Evolutionary conservation across 768 basidiomycete species (phyloP).

Genomic region (Tephrocybe rancida): DNA sequence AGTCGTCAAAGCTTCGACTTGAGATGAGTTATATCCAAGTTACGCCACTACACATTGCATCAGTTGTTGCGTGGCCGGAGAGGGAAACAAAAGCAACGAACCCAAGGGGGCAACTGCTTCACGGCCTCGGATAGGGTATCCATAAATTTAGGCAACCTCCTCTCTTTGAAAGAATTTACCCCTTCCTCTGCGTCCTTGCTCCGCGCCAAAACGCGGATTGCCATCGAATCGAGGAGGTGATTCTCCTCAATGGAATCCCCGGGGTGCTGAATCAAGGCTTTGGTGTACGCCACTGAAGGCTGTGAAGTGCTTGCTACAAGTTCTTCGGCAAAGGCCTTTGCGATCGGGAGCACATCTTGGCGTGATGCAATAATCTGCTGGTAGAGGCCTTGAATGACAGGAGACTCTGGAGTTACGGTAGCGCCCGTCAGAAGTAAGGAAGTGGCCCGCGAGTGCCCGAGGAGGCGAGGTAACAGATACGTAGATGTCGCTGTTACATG

Average conservation of each 20-base stretch:
- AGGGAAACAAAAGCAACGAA: conserved; percentile 24
- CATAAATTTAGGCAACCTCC: conserved; percentile 43
- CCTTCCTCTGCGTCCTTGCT: conserved; percentile 50
- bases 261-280: conserved; percentile 53
- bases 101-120: conserved; percentile 56
- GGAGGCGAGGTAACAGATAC: conserved; percentile 56
- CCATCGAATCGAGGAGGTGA: conserved; percentile 54
- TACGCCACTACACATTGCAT: conserved; percentile 13
- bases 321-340: conserved; percentile 52
- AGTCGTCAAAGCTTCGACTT: conserved; percentile 15
- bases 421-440: conserved; percentile 53
- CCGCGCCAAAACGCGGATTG: conserved; percentile 39
- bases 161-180: conserved; percentile 48
- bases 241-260: conserved; percentile 54
- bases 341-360: conserved; percentile 54
- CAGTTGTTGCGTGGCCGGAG: background rate
- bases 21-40: conserved; percentile 14
- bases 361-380: conserved; percentile 48
- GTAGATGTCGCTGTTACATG: conserved; percentile 34
- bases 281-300: conserved; percentile 51
- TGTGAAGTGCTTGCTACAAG: conserved; percentile 54
- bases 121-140: conserved; percentile 44
- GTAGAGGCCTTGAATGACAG: conserved; percentile 44
- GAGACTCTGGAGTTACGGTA: conserved; percentile 46
- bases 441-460: conserved; percentile 53